phyloP scores from a whole-genome alignment of 805 yeast species.

The Candida ponderosae region DNA sequence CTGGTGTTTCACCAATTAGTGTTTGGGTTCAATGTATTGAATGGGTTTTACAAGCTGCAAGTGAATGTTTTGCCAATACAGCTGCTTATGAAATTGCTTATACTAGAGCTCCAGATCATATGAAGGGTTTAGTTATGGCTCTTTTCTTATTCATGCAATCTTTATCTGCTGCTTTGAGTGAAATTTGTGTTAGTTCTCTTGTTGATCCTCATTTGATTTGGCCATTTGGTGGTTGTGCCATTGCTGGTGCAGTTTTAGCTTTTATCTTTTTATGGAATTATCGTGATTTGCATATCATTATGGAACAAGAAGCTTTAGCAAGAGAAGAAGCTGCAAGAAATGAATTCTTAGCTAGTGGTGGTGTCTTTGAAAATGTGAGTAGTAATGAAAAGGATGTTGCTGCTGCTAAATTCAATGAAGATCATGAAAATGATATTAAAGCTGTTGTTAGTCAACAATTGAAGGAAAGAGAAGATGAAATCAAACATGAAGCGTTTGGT shows the following conservation, averaged over 20 bases:
- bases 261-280: constrained; percentile 35
- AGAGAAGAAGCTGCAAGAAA: constrained; percentile 11
- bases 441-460: neutral
- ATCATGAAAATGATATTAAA: too few relatives aligned
- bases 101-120: constrained; percentile 66
- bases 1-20: constrained; percentile 34
- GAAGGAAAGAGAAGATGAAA: neutral
- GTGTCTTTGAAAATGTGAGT: neutral
- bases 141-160: constrained; percentile 64
- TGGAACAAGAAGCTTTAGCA: constrained; percentile 13
- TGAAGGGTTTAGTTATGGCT: constrained; percentile 38
- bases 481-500: neutral
- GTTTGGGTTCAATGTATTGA: constrained; percentile 63
- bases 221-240: constrained; percentile 59
- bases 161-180: constrained; percentile 70
- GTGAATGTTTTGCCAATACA: constrained; percentile 74
- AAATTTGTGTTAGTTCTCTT: constrained; percentile 61
- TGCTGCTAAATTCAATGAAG: too few relatives aligned
- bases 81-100: constrained; percentile 83
- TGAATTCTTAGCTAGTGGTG: too few relatives aligned
- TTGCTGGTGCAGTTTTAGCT: constrained; percentile 54
- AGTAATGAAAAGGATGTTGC: neutral
- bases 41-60: constrained; percentile 61
- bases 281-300: constrained; percentile 12
- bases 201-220: constrained; percentile 64